Conservation (phyloP, 371 early-diverging fungal species). For the Agmasoma carcini region DNA sequence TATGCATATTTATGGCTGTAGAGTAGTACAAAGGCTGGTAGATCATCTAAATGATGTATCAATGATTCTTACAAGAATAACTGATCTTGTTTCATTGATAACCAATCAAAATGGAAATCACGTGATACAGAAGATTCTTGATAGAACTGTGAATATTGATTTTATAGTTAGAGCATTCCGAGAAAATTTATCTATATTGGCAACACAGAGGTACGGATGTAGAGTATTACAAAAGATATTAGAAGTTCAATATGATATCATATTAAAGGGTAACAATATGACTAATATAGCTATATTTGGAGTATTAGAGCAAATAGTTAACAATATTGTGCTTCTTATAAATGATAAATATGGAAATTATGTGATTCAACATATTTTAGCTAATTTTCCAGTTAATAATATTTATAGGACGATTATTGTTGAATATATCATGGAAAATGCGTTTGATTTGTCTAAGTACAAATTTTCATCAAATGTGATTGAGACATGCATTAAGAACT, state of each 20-base stretch:
- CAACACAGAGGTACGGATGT: conserved; percentile 97
- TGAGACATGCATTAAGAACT: conserved; percentile 56
- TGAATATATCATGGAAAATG: conserved; percentile 58
- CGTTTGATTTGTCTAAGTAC: conserved; percentile 58
- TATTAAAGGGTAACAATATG: conserved; percentile 58
- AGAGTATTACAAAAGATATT: conserved; percentile 97
- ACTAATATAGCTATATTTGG: conserved; percentile 13
- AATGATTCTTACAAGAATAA: conserved; percentile 66
- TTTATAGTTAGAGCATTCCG: conserved; percentile 65
- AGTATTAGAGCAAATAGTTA: conserved; percentile 50
- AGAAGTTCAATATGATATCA: conserved; percentile 74
- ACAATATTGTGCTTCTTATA: conserved; percentile 68
- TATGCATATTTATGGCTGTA: conserved; percentile 96
- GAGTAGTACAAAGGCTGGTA: conserved; percentile 94
- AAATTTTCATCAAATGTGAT: conserved; percentile 98
- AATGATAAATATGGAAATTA: conserved; percentile 99
- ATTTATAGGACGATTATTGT: conserved; percentile 66
- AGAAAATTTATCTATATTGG: conserved; percentile 76
- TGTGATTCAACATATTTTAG: conserved; percentile 94
- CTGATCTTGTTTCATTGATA: conserved; percentile 82
- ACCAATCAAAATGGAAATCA: conserved; percentile 99
- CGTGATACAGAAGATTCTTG: conserved; percentile 97
- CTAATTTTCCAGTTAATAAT: conserved; percentile 61
- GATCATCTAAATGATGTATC: conserved; percentile 75
- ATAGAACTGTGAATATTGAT: conserved; percentile 51